Percentiles rank a stretch among this genome's conserved stretches.
Conservation (phyloP, 129 eudicot species). For the Apium graveolens region DNA sequence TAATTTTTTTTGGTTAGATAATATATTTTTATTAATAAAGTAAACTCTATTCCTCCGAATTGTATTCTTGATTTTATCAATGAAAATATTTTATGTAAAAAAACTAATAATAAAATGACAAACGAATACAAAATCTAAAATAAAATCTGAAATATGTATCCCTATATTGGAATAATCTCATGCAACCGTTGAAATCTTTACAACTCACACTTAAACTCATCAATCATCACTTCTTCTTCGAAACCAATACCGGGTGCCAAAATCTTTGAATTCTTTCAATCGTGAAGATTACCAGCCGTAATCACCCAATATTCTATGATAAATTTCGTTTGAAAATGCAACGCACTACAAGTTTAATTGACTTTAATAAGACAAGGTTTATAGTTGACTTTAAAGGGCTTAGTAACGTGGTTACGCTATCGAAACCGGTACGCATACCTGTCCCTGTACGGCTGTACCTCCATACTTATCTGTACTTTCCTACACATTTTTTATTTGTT, state of each 20-base stretch:
- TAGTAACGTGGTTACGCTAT: not conserved
- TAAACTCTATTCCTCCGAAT: too few relatives aligned
- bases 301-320: not conserved
- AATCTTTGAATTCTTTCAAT: not conserved
- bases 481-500: not conserved
- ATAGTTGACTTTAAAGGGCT: not conserved
- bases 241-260: not conserved
- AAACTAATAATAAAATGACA: too few relatives aligned
- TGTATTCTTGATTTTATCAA: too few relatives aligned
- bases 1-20: too few relatives aligned
- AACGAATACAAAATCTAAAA: too few relatives aligned
- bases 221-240: not conserved
- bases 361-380: not conserved
- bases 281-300: not conserved
- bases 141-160: too few relatives aligned
- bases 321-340: not conserved
- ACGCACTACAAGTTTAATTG: not conserved
- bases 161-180: too few relatives aligned
- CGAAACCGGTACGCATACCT: not conserved
- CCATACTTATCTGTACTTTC: slow-evolving; percentile 2
- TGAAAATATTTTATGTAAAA: too few relatives aligned
- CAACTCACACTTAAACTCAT: not conserved
- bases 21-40: too few relatives aligned
- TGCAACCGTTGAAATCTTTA: not conserved
- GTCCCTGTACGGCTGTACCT: not conserved